Conservation (phyloP, 2,329 filamentous ascomycete genomes). For the Apiospora saccharicola region DNA sequence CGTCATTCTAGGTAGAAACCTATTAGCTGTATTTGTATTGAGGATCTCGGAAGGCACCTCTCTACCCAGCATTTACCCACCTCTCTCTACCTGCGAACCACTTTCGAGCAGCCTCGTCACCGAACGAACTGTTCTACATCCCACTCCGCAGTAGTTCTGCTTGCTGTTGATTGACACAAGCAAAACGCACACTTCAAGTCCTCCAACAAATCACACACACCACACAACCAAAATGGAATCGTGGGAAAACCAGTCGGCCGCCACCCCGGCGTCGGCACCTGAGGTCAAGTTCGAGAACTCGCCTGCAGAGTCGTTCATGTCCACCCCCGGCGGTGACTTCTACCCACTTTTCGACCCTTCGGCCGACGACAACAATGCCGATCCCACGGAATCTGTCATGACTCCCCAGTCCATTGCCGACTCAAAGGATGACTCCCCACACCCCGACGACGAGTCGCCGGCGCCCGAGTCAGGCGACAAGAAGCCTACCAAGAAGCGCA, state of each 20-base stretch:
- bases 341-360: conserved; percentile 56
- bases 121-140: conserved; percentile 26
- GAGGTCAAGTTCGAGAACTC: conserved; percentile 61
- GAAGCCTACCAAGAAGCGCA: conserved; percentile 89
- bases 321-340: conserved; percentile 56
- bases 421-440: conserved; percentile 36
- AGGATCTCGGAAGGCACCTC: conserved; percentile 50
- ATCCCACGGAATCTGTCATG: conserved; percentile 56
- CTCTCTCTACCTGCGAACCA: conserved; percentile 24
- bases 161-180: conserved; percentile 7
- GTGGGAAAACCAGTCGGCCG: conserved; percentile 44
- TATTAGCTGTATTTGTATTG: conserved; percentile 43
- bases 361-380: conserved; percentile 44
- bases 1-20: conserved; percentile 32
- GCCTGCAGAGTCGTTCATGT: conserved; percentile 62
- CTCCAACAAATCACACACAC: conserved; percentile 35
- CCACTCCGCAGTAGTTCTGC: conserved; percentile 32
- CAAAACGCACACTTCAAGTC: conserved; percentile 25
- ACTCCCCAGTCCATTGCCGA: conserved; percentile 52
- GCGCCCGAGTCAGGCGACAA: conserved; percentile 55
- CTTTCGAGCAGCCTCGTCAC: conserved; percentile 28
- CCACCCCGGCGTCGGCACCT: conserved; percentile 45
- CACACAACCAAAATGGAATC: conserved; percentile 45
- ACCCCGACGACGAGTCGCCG: conserved; percentile 31
- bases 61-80: conserved; percentile 32